Base-by-base conservation (phyloP, 768 basidiomycete genomes). In the Pisolithus marmoratus region DNA sequence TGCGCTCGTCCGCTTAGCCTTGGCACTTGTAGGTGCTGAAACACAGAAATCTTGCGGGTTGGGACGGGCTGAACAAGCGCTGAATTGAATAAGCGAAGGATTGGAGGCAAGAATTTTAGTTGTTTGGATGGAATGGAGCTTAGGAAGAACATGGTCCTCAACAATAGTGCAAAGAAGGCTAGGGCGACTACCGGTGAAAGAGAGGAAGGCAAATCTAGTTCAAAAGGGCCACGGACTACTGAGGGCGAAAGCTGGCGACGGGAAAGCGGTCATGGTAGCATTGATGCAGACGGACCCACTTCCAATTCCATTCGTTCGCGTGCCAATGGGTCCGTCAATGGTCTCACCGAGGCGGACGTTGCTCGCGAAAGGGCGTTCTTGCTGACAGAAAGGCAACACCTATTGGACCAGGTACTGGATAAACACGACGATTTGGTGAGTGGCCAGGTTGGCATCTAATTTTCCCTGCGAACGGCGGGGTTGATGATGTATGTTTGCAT, bases 401-500 rank as follows among this genome's bases (percentile, higher is more conserved):
- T 85, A 55, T 64, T 92, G 59, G 79, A 82, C 57, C 63, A 65
- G 5, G 76, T 89, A 24, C 62, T 81, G 52, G 80, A 85, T 51
- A 74, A 63, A 56, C 90, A 92, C 70, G 90, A 93, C 64, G 75
- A 78, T 59, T 65, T 87, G 70, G 90, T 91, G 64, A 60, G 89
- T 78, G 49, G 49, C 4, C 22, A 19, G 2, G 37, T 49, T 51
- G 38, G 24, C 11, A 14, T 29, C 17, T 50, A 20, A 17, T 42
- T 51, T 48, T 47, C 27, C 27, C 22, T 26, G 4, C 17, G n/a
- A 19, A 40, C 9, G 41, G 41, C 24, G 19, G 20, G 36, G 45
- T 40, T 53, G 20, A 46, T 38, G 34, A 34, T 5, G 29, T 38
- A 46, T 38, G 40, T 37, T 49, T 38, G n/a, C 44, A 52, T 46